These are phyloP conservation scores for Rhododendron molle DNA, from an alignment of 148 eudicot species.

Conservation along the genomic window DNA sequence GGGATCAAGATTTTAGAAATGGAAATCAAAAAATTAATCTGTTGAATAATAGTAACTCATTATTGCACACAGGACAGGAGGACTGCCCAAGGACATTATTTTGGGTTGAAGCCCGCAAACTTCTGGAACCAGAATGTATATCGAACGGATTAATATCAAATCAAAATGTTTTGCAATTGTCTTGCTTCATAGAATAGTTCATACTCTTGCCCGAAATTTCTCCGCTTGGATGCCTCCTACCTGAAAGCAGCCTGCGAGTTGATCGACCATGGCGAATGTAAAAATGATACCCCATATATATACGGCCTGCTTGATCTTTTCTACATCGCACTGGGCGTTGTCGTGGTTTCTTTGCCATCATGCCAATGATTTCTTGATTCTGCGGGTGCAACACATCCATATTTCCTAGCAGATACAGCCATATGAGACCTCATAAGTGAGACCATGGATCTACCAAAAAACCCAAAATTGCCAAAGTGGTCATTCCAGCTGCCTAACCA, in stretches of 20 bases:
- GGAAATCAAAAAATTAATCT: not conserved
- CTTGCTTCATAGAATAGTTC: not conserved
- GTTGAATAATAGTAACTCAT: not conserved
- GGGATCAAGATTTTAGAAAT: not conserved
- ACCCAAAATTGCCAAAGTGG: no score
- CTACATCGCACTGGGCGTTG: conserved; percentile 36
- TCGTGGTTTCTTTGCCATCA: conserved; percentile 64
- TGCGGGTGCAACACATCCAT: conserved; percentile 6
- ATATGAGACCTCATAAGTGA: conserved; percentile 1
- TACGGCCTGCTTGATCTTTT: conserved; percentile 78
- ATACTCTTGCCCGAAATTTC: conserved; percentile 46
- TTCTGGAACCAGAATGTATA: not conserved
- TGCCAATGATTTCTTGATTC: conserved; percentile 1
- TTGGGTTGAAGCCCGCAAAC: not conserved
- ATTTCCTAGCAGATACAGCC: not conserved
- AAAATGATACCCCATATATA: conserved; percentile 68
- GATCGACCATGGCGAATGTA: conserved; percentile 72
- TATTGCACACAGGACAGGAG: not conserved
- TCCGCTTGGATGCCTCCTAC: conserved; percentile 51
- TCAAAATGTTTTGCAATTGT: not conserved
- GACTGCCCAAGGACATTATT: not conserved
- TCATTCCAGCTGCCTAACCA: not conserved
- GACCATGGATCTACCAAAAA: not conserved
- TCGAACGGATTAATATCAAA: no score
- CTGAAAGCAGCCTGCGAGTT: conserved; percentile 60